A percentile compares a stretch with the other conserved stretches of the same genome.
phyloP scores from a whole-genome alignment of 2,329 filamentous ascomycete species.

The Colletotrichum noveboracense region DNA sequence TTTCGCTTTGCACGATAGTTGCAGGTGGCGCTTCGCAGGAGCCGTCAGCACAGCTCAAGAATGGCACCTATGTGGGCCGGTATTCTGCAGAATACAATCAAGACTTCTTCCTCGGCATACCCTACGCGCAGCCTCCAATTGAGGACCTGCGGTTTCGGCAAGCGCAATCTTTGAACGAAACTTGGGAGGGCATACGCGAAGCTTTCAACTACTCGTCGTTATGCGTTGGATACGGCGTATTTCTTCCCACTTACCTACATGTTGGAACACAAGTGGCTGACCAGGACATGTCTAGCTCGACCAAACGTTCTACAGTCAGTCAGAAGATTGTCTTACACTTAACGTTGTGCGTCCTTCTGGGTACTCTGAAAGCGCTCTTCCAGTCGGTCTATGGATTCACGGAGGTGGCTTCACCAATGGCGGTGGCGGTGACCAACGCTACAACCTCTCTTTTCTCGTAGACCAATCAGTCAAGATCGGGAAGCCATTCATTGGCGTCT shows the following conservation, averaged over 20 bases:
- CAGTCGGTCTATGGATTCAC: neutral
- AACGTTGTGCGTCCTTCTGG: neutral
- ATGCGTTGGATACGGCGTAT: neutral
- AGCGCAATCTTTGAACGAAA: neutral
- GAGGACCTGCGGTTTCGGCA: neutral
- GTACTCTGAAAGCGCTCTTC: neutral
- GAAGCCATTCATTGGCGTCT: conserved; percentile 50
- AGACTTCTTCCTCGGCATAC: neutral
- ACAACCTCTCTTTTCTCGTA: conserved; percentile 35
- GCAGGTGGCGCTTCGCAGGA: neutral
- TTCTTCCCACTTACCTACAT: neutral
- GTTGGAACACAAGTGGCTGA: neutral
- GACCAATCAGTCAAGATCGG: conserved; percentile 47
- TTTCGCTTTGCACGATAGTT: neutral
- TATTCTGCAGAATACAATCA: neutral
- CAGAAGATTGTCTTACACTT: neutral
- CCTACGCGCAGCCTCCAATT: neutral
- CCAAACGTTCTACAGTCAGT: neutral
- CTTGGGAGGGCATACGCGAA: neutral
- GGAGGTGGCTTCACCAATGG: conserved; percentile 17
- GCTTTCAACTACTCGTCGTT: neutral
- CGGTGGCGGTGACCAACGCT: neutral
- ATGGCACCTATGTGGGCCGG: neutral
- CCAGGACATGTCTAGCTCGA: neutral
- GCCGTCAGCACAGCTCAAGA: neutral